These are phyloP conservation scores for Fusarium ambrosium DNA, from an alignment of 2,329 filamentous ascomycete species.

Conservation along the genomic window DNA sequence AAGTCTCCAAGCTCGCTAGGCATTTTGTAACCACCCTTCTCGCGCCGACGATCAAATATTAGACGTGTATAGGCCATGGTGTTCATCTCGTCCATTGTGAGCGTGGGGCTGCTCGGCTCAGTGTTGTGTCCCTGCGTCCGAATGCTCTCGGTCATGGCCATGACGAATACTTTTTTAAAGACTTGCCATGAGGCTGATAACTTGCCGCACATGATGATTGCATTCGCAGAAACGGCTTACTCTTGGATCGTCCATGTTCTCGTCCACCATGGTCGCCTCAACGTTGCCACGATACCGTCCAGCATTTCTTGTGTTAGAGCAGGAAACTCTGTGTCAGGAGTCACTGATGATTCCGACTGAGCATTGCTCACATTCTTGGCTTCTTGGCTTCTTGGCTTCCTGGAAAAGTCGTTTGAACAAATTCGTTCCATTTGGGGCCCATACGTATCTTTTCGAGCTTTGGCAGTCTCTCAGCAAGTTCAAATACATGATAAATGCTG, in stretches of 20 bases:
- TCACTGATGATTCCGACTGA: neutral
- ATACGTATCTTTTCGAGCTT: neutral
- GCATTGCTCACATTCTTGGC: neutral
- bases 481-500: slow-evolving; percentile 4
- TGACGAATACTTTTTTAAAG: neutral
- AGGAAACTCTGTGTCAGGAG: neutral
- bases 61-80: neutral
- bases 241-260: slow-evolving; percentile 7
- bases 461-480: neutral
- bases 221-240: neutral
- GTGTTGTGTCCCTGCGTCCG: neutral
- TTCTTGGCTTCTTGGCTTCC: neutral
- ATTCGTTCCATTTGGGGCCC: neutral
- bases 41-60: neutral
- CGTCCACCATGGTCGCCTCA: slow-evolving; percentile 4
- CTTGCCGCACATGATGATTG: neutral
- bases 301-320: neutral
- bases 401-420: neutral
- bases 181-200: neutral
- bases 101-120: neutral
- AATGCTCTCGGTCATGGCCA: neutral
- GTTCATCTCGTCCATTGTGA: neutral
- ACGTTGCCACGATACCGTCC: neutral
- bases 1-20: neutral
- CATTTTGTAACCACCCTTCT: neutral